Evolutionary conservation across 148 eudicot species (phyloP).

Genomic region (Vaccinium vitisidaea): DNA sequence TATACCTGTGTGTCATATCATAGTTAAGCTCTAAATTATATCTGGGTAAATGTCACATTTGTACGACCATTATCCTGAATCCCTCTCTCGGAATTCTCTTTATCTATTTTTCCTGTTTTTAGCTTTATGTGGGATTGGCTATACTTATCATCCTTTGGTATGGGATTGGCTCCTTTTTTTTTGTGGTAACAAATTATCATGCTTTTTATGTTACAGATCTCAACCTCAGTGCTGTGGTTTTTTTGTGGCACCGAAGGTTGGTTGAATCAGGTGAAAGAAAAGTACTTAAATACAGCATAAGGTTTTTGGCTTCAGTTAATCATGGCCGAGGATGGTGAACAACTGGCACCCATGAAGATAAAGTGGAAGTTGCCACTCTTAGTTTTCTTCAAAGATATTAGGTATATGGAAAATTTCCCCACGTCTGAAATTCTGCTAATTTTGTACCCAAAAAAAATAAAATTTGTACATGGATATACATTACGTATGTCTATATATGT

Average conservation of each 20-base stretch:
- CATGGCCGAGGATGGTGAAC: slow-evolving; percentile 42
- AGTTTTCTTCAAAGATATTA: slow-evolving; percentile 70
- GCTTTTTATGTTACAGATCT: slow-evolving; percentile 15
- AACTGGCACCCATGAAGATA: slow-evolving; percentile 19
- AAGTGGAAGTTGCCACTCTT: slow-evolving; percentile 49
- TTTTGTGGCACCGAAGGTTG: slow-evolving; percentile 13
- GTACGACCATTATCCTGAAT: neutral
- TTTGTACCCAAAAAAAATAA: neutral
- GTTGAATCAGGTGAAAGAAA: slow-evolving; percentile 10
- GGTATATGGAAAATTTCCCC: slow-evolving; percentile 33
- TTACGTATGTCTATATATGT: neutral
- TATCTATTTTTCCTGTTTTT: neutral
- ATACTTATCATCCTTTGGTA: neutral
- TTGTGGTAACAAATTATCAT: slow-evolving; percentile 8
- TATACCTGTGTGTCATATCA: neutral
- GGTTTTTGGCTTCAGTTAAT: neutral
- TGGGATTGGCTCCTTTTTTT: neutral
- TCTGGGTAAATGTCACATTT: slow-evolving; percentile 5
- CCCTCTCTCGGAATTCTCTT: neutral
- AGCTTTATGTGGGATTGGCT: neutral
- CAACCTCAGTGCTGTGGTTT: slow-evolving; percentile 17
- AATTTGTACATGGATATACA: neutral
- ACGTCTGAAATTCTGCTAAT: slow-evolving; percentile 1
- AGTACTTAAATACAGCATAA: neutral
- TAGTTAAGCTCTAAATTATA: neutral